Evolutionary conservation across 106 monocot species (phyloP).

Genomic region (Chionographis japonica): DNA sequence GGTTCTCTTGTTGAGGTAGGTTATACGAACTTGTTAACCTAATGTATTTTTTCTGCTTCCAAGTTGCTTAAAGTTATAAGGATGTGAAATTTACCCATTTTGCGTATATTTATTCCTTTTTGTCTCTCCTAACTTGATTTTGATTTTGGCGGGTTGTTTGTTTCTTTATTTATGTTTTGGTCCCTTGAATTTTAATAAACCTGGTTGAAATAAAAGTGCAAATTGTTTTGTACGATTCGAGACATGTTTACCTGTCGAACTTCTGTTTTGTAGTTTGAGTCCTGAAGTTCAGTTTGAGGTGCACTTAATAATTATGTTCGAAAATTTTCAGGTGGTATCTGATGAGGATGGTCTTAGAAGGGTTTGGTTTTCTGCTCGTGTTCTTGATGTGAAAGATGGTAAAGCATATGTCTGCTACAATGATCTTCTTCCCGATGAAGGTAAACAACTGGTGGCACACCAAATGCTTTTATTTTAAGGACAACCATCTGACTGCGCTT

Average conservation of each 20-base stretch:
- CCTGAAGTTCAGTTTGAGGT: too few species aligned
- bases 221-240: too few species aligned
- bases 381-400: slow-evolving; percentile 63
- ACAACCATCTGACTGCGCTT: neutral
- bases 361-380: slow-evolving; percentile 78
- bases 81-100: too few species aligned
- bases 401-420: slow-evolving; percentile 63
- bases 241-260: too few species aligned
- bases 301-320: too few species aligned
- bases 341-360: slow-evolving; percentile 52
- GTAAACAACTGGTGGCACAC: slow-evolving; percentile 17
- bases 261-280: too few species aligned
- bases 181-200: neutral
- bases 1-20: slow-evolving; percentile 75
- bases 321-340: slow-evolving; percentile 45
- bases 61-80: neutral
- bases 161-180: neutral
- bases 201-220: too few species aligned
- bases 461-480: too few species aligned
- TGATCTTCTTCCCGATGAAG: slow-evolving; percentile 49
- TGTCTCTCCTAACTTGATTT: neutral
- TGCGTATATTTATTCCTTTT: neutral
- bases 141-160: neutral
- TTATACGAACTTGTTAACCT: neutral
- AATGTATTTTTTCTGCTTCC: neutral